Evolutionary conservation across 2,329 filamentous ascomycete species (phyloP).

Genomic region (Scolecobasidium constrictum): DNA sequence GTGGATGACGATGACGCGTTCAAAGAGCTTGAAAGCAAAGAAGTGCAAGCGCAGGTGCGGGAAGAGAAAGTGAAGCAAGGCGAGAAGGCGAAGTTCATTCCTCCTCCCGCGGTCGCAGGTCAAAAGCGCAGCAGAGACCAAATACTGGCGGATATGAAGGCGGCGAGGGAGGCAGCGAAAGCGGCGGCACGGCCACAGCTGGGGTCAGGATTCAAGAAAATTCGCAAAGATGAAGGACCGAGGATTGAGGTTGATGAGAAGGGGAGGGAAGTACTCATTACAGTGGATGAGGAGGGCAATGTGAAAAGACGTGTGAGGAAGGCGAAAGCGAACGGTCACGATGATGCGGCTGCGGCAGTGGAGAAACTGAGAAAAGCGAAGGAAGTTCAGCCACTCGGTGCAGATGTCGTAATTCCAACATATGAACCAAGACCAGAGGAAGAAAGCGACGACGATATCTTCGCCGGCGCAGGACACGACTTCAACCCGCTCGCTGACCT

Average conservation of each 20-base stretch:
- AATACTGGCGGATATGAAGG: constrained; percentile 12
- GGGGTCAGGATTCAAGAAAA: constrained; percentile 44
- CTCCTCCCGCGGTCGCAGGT: constrained; percentile 31
- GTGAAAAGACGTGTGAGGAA: constrained; percentile 52
- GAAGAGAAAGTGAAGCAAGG: constrained; percentile 46
- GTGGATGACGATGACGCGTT: constrained; percentile 33
- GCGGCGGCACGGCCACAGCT: constrained; percentile 34
- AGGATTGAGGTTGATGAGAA: constrained; percentile 45
- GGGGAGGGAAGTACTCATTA: constrained; percentile 47
- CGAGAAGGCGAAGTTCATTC: constrained; percentile 39
- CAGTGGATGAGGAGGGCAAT: constrained; percentile 48
- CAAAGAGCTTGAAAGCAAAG: constrained; percentile 49
- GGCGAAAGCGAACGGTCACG: constrained; percentile 28
- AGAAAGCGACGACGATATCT: constrained; percentile 45
- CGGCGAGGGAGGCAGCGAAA: constrained; percentile 29
- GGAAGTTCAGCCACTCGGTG: constrained; percentile 40
- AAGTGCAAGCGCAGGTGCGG: constrained; percentile 45
- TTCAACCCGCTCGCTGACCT: constrained; percentile 46
- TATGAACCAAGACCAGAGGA: constrained; percentile 15
- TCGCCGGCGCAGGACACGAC: constrained; percentile 46
- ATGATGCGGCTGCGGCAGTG: constrained; percentile 18
- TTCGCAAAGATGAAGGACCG: constrained; percentile 37
- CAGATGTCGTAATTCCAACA: constrained; percentile 29
- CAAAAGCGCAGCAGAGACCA: constrained; percentile 39
- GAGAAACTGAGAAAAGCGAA: too few relatives aligned